These are phyloP conservation scores for Eutrema salsugineum DNA, from an alignment of 441 rosid species.

Conservation along the genomic window DNA sequence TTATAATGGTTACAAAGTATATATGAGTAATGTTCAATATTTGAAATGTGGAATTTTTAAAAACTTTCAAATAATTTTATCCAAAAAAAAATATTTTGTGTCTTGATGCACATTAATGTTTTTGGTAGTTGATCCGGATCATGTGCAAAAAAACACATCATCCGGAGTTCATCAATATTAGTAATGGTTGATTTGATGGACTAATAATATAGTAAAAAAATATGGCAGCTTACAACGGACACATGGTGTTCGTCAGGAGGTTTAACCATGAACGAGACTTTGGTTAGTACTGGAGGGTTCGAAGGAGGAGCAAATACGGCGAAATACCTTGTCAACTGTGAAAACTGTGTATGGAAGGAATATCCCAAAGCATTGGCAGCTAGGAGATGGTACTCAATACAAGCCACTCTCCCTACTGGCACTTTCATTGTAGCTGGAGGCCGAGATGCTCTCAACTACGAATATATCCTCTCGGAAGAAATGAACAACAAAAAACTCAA, in stretches of 20 bases:
- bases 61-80: too few species aligned
- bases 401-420: constrained; percentile 48
- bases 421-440: constrained; percentile 47
- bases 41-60: too few species aligned
- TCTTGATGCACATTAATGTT: neutral
- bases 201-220: neutral
- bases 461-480: constrained; percentile 30
- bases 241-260: constrained; percentile 70
- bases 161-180: neutral
- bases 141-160: too few species aligned
- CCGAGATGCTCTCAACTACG: constrained; percentile 45
- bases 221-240: constrained; percentile 29
- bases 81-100: too few species aligned
- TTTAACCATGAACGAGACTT: constrained; percentile 34
- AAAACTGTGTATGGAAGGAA: constrained; percentile 38
- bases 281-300: constrained; percentile 53
- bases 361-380: constrained; percentile 33
- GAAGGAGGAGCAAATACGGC: constrained; percentile 41
- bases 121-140: too few species aligned
- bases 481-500: constrained; percentile 19
- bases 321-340: constrained; percentile 39
- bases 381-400: constrained; percentile 51
- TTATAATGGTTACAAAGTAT: too few species aligned
- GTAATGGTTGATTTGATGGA: constrained; percentile 22
- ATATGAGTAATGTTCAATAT: too few species aligned